Conservation (phyloP, 129 eudicot genomes). For the Escallonia rubra region DNA sequence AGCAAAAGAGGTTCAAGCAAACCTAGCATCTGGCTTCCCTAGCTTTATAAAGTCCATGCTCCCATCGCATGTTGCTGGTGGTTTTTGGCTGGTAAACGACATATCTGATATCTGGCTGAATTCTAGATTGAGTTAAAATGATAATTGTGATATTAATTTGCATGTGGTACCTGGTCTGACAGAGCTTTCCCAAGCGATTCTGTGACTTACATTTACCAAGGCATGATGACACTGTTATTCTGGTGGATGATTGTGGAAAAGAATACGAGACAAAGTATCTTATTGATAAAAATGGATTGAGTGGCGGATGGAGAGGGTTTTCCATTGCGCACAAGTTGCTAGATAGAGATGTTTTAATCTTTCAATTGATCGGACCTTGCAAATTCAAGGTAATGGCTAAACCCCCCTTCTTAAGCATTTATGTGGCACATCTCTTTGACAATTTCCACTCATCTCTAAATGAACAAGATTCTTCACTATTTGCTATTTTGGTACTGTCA, state of each 20-base stretch:
- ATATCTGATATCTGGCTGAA: neutral
- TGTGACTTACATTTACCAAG: slow-evolving; percentile 45
- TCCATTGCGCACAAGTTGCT: slow-evolving; percentile 46
- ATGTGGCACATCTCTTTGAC: too few relatives aligned
- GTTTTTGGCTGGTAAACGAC: slow-evolving; percentile 69
- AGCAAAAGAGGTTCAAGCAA: slow-evolving; percentile 51
- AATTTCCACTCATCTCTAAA: too few relatives aligned
- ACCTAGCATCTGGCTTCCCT: slow-evolving; percentile 31
- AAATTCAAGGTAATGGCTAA: slow-evolving; percentile 42
- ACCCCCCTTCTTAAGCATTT: neutral
- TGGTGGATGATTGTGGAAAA: slow-evolving; percentile 48
- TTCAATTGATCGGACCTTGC: slow-evolving; percentile 41
- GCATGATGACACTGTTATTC: slow-evolving; percentile 39
- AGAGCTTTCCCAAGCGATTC: slow-evolving; percentile 53
- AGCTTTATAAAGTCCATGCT: slow-evolving; percentile 69
- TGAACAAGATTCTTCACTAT: too few relatives aligned
- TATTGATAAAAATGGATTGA: slow-evolving; percentile 42
- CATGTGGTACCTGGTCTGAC: slow-evolving; percentile 7
- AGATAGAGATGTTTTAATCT: slow-evolving; percentile 56
- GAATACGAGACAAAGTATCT: slow-evolving; percentile 45
- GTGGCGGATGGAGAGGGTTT: slow-evolving; percentile 79
- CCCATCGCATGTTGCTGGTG: slow-evolving; percentile 63
- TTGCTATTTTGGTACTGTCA: too few relatives aligned
- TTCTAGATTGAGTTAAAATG: neutral
- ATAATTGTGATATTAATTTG: neutral